Evolutionary conservation across 2,329 filamentous ascomycete genomes (phyloP).

Genomic region (Pseudogymnoascus sp.): DNA sequence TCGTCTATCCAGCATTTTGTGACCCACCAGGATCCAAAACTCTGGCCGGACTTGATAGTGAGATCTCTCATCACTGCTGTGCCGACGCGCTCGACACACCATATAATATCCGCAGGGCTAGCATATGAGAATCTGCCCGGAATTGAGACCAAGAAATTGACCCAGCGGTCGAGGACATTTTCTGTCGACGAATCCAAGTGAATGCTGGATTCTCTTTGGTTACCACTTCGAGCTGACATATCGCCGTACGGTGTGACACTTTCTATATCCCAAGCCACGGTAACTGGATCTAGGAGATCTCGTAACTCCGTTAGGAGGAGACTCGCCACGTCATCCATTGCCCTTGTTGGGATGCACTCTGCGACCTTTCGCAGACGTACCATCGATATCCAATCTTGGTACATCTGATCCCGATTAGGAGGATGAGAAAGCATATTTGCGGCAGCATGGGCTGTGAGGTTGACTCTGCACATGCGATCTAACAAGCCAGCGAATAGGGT

Average conservation of each 20-base stretch:
- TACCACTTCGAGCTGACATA: slow-evolving; percentile 40
- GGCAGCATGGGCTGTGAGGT: slow-evolving; percentile 86
- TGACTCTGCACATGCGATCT: slow-evolving; percentile 81
- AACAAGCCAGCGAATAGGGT: slow-evolving; percentile 81
- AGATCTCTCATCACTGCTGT: slow-evolving; percentile 74
- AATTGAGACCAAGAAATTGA: slow-evolving; percentile 60
- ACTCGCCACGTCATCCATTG: slow-evolving; percentile 59
- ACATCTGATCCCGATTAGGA: slow-evolving; percentile 91
- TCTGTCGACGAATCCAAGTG: slow-evolving; percentile 40
- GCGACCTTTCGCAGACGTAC: slow-evolving; percentile 55
- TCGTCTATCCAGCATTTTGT: slow-evolving; percentile 94
- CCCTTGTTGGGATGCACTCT: slow-evolving; percentile 53
- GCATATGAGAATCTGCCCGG: slow-evolving; percentile 67
- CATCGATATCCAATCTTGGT: slow-evolving; percentile 74
- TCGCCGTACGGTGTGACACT: slow-evolving; percentile 54
- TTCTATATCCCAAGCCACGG: slow-evolving; percentile 58
- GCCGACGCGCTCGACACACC: slow-evolving; percentile 67
- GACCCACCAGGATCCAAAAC: slow-evolving; percentile 89
- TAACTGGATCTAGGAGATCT: slow-evolving; percentile 59
- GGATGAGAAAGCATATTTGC: slow-evolving; percentile 87
- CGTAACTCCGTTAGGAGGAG: slow-evolving; percentile 60
- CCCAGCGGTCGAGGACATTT: slow-evolving; percentile 72
- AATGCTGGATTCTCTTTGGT: slow-evolving; percentile 33
- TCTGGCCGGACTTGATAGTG: slow-evolving; percentile 68
- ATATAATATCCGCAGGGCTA: slow-evolving; percentile 63